These are phyloP conservation scores for Sclerotiophoma versabilis DNA, from an alignment of 2,329 filamentous ascomycete genomes.

Conservation along the genomic window DNA sequence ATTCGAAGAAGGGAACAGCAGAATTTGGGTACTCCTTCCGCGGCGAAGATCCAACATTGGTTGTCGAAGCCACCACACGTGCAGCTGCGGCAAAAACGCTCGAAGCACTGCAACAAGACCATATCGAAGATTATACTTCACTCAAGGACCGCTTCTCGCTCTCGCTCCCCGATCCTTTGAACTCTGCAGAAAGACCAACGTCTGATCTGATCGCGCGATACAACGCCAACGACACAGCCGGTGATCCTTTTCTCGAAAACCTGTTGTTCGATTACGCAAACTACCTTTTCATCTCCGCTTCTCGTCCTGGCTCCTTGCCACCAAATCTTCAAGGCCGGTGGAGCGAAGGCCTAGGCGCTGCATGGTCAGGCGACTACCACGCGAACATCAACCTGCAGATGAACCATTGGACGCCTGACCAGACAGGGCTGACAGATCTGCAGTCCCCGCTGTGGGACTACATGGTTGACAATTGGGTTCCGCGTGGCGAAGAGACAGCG, in stretches of 20 bases:
- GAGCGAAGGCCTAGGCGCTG: conserved; percentile 55
- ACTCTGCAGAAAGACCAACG: conserved; percentile 53
- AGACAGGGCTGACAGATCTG: conserved; percentile 58
- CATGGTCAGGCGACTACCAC: conserved; percentile 65
- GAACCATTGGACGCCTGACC: conserved; percentile 66
- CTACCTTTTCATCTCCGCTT: conserved; percentile 64
- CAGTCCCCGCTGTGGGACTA: conserved; percentile 60
- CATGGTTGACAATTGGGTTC: conserved; percentile 62
- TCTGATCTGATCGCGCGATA: conserved; percentile 42
- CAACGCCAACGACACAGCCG: conserved; percentile 28
- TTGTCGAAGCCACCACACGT: conserved; percentile 47
- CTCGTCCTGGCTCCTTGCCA: conserved; percentile 58
- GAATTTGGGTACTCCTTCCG: conserved; percentile 57
- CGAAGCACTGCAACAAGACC: conserved; percentile 41
- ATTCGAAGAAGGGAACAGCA: conserved; percentile 57
- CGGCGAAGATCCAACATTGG: conserved; percentile 54
- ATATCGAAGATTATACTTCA: conserved; percentile 53
- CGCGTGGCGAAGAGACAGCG: conserved; percentile 62
- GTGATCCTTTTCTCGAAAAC: conserved; percentile 61
- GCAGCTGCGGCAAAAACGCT: conserved; percentile 47
- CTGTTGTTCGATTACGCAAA: conserved; percentile 63
- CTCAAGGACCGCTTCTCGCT: conserved; percentile 54
- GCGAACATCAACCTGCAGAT: conserved; percentile 68
- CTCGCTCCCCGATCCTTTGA: conserved; percentile 54
- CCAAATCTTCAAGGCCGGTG: conserved; percentile 66